These are phyloP conservation scores for Vararia minispora DNA, from an alignment of 768 basidiomycete species.

Conservation along the genomic window DNA sequence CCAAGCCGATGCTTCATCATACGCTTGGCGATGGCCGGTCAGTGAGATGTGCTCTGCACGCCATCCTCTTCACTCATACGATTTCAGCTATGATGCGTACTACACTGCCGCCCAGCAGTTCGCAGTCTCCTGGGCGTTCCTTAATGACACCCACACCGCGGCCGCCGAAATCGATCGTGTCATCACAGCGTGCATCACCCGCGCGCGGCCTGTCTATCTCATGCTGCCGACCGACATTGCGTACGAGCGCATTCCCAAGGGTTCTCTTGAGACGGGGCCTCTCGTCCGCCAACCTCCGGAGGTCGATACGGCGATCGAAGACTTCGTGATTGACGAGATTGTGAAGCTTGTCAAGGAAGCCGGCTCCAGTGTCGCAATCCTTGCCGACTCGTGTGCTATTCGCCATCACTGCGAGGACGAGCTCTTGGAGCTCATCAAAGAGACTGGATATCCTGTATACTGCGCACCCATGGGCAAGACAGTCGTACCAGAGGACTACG, in stretches of 20 bases:
- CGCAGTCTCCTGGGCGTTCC: constrained; percentile 51
- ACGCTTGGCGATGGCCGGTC: constrained; percentile 78
- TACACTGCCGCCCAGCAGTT: constrained; percentile 64
- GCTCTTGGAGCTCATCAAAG: constrained; percentile 46
- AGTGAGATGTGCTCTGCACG: neutral
- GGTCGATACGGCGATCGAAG: constrained; percentile 49
- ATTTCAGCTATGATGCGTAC: constrained; percentile 67
- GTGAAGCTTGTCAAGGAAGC: constrained; percentile 50
- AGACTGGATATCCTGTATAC: constrained; percentile 66
- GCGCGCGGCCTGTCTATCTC: constrained; percentile 84
- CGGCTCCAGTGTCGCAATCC: constrained; percentile 52
- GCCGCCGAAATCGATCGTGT: constrained; percentile 69
- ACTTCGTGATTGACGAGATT: constrained; percentile 68
- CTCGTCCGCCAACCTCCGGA: constrained; percentile 35
- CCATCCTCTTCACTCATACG: neutral
- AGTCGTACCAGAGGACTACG: constrained; percentile 54
- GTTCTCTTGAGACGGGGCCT: constrained; percentile 49
- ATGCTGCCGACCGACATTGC: constrained; percentile 80
- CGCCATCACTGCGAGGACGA: constrained; percentile 60
- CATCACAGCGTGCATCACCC: constrained; percentile 43
- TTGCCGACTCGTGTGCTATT: constrained; percentile 73
- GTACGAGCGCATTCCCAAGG: constrained; percentile 50
- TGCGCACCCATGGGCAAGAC: constrained; percentile 78
- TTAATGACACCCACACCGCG: constrained; percentile 44
- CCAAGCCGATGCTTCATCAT: constrained; percentile 72